Conservation (phyloP, 2,329 filamentous ascomycete genomes). For the Phialophora tarda region DNA sequence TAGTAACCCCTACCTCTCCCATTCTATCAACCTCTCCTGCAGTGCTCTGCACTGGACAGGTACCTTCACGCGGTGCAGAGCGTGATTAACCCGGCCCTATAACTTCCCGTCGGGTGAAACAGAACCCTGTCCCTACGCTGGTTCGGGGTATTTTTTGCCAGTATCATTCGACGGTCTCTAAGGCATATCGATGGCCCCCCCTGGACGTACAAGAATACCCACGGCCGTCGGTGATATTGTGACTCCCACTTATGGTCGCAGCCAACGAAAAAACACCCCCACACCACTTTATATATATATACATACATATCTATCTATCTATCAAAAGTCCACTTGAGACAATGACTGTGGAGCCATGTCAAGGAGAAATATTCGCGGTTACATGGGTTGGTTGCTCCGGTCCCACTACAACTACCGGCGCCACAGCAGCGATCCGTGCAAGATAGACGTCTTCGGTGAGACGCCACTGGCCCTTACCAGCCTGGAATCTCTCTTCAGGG, state of each 20-base stretch:
- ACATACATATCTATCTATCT: too few species aligned
- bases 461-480: too few species aligned
- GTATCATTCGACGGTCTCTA: not conserved
- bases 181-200: not conserved
- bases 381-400: too few species aligned
- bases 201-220: not conserved
- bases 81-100: conserved; percentile 22
- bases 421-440: too few species aligned
- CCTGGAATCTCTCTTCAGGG: too few species aligned
- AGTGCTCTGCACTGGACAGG: conserved; percentile 34
- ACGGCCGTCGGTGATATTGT: not conserved
- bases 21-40: not conserved
- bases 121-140: conserved; percentile 26
- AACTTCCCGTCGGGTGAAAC: conserved; percentile 27
- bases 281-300: not conserved
- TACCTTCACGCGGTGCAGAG: conserved; percentile 36
- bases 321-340: too few species aligned
- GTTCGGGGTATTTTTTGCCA: not conserved
- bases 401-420: too few species aligned
- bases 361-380: too few species aligned
- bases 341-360: too few species aligned
- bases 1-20: not conserved
- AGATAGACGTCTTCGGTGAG: too few species aligned
- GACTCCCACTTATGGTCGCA: not conserved
- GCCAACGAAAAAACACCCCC: not conserved